Base-by-base conservation (phyloP, 2,329 filamentous ascomycete genomes). In the Ophiostoma novo-ulmi region DNA sequence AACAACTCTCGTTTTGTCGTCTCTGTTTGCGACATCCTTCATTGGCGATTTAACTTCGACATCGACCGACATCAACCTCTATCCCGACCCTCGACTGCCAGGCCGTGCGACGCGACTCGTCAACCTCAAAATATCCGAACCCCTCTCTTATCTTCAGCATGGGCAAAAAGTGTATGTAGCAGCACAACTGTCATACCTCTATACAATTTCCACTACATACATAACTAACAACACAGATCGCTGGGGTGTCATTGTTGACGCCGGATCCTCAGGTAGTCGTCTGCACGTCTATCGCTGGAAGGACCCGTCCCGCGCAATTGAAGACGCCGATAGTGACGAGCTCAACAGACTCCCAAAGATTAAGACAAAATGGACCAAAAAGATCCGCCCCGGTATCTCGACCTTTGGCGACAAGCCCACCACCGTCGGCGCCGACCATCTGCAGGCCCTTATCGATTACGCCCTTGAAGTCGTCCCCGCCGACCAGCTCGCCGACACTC, bases 231-330 rank as follows among this genome's bases (percentile, higher is more conserved):
- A 67, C 22, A 68, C 5, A 88, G 86, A 84, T 77, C 85, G 87
- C 82, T 97, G 96, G 85, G 95, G 94, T 78, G 92, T 98, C 76
- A 94, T 99, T 78, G 87, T 99, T 77, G 95, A 99, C 85, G 95
- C 95, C 79, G 95, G 95, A 76, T 98, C 95, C 80, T 98, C 95
- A 80, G 94, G 95, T 79, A 98, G 94, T 77, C 91, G 95, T 78
- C 86, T 97, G 74, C 93, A 99, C 80, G 88, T 99, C 71, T 99
- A 99, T 82, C 88, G 89, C 80, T 99, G 95, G 95, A 87, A 94
- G 77, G 91, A 96, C 77, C 89, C 89, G 74, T 83, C 87, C 55
- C 85, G 85, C 75, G 90, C 91, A 74, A 83, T 87, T 76, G 84
- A 88, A 73, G 82, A 89, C 70, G 89, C 87, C 44, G 67, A 69